Conservation (phyloP, 2,329 filamentous ascomycete species). For the Claviceps africana region DNA sequence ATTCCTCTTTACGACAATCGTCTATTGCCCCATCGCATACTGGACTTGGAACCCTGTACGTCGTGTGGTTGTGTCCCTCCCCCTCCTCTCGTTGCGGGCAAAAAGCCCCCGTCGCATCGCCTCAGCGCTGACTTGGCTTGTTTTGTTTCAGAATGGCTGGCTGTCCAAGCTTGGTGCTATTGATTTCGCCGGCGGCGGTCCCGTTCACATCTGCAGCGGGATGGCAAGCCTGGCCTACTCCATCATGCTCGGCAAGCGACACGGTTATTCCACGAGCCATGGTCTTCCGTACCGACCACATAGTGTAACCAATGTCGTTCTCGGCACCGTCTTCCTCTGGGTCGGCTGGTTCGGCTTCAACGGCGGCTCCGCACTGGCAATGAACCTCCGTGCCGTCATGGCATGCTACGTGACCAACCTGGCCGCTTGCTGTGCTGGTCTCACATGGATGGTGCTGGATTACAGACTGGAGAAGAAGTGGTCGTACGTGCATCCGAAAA, state of each 20-base stretch:
- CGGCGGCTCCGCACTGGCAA: conserved; percentile 65
- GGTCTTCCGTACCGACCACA: conserved; percentile 56
- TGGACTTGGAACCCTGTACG: conserved; percentile 56
- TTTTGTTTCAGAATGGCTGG: conserved; percentile 41
- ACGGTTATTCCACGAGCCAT: conserved; percentile 45
- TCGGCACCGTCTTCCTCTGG: conserved; percentile 70
- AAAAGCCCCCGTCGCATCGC: too few relatives aligned
- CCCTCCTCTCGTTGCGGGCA: too few relatives aligned
- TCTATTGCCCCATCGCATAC: conserved; percentile 61
- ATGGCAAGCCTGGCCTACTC: conserved; percentile 60
- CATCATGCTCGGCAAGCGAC: conserved; percentile 57
- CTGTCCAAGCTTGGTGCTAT: conserved; percentile 53
- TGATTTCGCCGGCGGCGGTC: conserved; percentile 63
- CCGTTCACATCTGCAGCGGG: conserved; percentile 61
- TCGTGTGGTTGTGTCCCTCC: too few relatives aligned
- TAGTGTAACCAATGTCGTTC: conserved; percentile 59
- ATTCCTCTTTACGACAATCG: conserved; percentile 57
- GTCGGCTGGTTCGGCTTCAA: conserved; percentile 97
- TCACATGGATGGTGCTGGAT: conserved; percentile 76
- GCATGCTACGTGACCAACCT: conserved; percentile 80
- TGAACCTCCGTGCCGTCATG: conserved; percentile 80
- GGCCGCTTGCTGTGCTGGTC: conserved; percentile 64
- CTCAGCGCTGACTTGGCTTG: not conserved
- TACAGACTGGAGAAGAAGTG: conserved; percentile 88
- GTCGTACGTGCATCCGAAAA: conserved; percentile 16